Evolutionary conservation across 2,329 filamentous ascomycete genomes (phyloP).

Genomic region (Pseudogymnoascus sp.): DNA sequence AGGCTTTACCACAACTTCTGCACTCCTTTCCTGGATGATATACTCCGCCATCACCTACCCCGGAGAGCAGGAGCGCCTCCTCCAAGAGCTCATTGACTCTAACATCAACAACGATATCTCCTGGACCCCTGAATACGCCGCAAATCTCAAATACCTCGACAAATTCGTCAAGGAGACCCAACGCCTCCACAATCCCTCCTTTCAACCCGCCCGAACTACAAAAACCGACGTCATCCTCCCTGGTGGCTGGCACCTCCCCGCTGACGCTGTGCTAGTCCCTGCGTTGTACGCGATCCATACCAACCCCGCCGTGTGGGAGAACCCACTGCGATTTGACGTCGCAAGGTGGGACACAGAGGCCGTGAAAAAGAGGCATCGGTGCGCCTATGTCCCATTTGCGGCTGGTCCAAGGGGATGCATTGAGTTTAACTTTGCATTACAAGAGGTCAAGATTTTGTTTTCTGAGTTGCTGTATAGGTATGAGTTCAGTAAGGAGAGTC

Average conservation of each 20-base stretch:
- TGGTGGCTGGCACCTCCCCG: conserved; percentile 49
- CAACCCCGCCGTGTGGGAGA: neutral
- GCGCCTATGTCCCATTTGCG: conserved; percentile 52
- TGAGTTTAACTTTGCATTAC: conserved; percentile 27
- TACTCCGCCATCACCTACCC: conserved; percentile 47
- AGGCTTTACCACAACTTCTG: conserved; percentile 54
- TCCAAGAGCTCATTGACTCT: conserved; percentile 51
- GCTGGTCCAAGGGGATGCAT: conserved; percentile 52
- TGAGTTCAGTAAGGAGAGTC: neutral
- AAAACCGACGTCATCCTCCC: conserved; percentile 50
- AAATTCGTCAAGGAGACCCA: conserved; percentile 56
- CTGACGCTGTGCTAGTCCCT: conserved; percentile 28
- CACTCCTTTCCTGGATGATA: conserved; percentile 51
- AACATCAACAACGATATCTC: conserved; percentile 37
- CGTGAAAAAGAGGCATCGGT: conserved; percentile 45
- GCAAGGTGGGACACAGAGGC: conserved; percentile 51
- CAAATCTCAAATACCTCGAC: conserved; percentile 45
- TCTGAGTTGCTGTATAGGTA: neutral
- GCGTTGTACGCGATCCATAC: neutral
- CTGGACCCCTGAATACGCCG: conserved; percentile 41
- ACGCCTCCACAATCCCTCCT: conserved; percentile 53
- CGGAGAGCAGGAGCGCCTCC: conserved; percentile 47
- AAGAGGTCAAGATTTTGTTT: neutral
- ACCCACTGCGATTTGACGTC: conserved; percentile 42
- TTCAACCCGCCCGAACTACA: conserved; percentile 52